phyloP scores from a whole-genome alignment of 192 early-diverging fungal genomes.

The Coemansia guatemalensis region DNA sequence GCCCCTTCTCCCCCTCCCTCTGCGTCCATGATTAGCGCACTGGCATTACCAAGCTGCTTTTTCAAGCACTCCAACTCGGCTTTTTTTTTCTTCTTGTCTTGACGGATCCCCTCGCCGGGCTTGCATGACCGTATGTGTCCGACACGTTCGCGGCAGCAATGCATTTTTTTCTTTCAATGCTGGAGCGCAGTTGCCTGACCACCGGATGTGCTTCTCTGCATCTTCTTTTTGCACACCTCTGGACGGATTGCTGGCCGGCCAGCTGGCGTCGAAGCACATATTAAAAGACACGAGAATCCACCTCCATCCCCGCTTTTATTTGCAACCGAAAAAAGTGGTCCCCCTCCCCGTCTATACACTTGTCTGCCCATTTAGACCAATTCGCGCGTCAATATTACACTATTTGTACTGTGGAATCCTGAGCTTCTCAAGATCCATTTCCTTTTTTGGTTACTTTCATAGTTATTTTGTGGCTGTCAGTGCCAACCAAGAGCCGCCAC shows the following conservation, averaged over 20 bases:
- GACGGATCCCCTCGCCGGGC: neutral
- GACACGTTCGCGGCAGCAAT: neutral
- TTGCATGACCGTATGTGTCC: neutral
- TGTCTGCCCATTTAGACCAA: neutral
- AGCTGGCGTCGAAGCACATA: neutral
- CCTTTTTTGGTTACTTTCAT: neutral
- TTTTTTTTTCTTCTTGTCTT: neutral
- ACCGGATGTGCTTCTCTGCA: neutral
- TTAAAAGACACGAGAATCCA: neutral
- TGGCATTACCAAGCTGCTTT: neutral
- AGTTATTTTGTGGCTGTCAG: neutral
- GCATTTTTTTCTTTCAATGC: neutral
- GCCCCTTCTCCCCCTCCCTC: neutral
- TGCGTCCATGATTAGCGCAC: neutral
- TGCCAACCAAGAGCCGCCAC: neutral
- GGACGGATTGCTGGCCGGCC: neutral
- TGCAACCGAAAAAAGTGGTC: neutral
- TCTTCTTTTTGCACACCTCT: neutral
- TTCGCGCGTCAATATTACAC: neutral
- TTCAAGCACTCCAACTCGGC: neutral
- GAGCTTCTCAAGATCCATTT: neutral
- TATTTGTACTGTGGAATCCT: neutral
- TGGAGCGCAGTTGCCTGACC: neutral
- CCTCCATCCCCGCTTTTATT: neutral
- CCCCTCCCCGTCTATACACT: neutral